phyloP scores from a whole-genome alignment of 2,329 filamentous ascomycete species.

The Nigrospora osmanthi region DNA sequence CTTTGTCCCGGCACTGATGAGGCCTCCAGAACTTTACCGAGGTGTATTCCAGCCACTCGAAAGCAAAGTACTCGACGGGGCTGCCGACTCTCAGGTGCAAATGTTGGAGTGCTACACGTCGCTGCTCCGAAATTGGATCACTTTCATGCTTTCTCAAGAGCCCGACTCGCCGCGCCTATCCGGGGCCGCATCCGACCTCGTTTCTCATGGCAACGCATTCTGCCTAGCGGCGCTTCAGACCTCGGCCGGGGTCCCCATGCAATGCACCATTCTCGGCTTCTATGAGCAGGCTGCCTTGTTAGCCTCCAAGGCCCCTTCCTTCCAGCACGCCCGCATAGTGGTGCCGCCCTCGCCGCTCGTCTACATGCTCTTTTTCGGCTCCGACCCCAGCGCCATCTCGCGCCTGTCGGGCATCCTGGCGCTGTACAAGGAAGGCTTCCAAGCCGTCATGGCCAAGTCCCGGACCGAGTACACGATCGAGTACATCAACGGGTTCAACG shows the following conservation, averaged over 20 bases:
- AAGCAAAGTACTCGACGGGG: conserved; percentile 38
- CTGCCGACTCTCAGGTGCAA: conserved; percentile 42
- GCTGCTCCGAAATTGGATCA: conserved; percentile 55
- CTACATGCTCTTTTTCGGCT: conserved; percentile 63
- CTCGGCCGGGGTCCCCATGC: conserved; percentile 29
- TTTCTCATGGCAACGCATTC: conserved; percentile 45
- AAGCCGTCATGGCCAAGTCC: conserved; percentile 31
- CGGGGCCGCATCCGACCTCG: conserved; percentile 30
- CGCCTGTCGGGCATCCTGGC: conserved; percentile 64
- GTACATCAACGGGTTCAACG: conserved; percentile 68
- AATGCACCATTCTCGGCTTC: conserved; percentile 60
- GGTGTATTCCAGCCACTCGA: conserved; percentile 46
- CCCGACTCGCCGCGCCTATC: conserved; percentile 26
- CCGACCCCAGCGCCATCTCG: conserved; percentile 55
- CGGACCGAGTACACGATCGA: conserved; percentile 41
- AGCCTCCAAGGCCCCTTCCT: conserved; percentile 41
- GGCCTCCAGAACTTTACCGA: conserved; percentile 36
- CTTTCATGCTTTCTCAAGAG: conserved; percentile 31
- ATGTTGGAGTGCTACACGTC: conserved; percentile 61
- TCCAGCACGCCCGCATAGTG: conserved; percentile 53
- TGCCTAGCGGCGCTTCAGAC: conserved; percentile 53
- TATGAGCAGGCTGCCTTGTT: conserved; percentile 55
- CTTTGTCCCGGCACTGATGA: too few relatives aligned
- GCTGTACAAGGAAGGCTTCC: conserved; percentile 67
- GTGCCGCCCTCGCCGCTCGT: conserved; percentile 61